phyloP scores from a whole-genome alignment of 306 rosid genomes.

The Ziziphus jujuba region DNA sequence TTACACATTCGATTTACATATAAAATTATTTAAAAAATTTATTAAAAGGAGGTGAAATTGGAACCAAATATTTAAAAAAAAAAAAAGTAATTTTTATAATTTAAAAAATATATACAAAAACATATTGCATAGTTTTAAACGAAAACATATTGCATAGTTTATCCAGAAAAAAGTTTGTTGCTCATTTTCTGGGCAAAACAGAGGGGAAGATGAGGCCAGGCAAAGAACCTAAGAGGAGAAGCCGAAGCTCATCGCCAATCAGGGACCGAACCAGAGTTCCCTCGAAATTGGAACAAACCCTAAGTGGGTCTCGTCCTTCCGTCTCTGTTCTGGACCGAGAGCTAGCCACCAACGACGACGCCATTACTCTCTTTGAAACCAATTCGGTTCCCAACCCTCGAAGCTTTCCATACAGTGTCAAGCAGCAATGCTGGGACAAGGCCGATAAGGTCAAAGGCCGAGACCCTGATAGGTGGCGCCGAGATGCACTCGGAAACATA shows the following conservation, averaged over 20 bases:
- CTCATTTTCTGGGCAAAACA: neutral
- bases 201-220: constrained; percentile 42
- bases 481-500: constrained; percentile 75
- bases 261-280: constrained; percentile 49
- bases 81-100: too few relatives aligned
- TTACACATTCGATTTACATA: too few relatives aligned
- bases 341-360: constrained; percentile 20
- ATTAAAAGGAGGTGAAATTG: too few relatives aligned
- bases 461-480: constrained; percentile 92
- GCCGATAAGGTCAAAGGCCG: constrained; percentile 83
- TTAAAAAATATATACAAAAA: too few relatives aligned
- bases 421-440: constrained; percentile 89
- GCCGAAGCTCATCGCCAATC: constrained; percentile 55
- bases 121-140: too few relatives aligned
- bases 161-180: too few relatives aligned
- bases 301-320: constrained; percentile 28
- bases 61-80: too few relatives aligned
- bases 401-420: constrained; percentile 70
- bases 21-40: too few relatives aligned
- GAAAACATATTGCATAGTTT: too few relatives aligned
- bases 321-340: constrained; percentile 40
- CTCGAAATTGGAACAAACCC: constrained; percentile 21
- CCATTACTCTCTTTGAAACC: constrained; percentile 32
- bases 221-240: constrained; percentile 41
- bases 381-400: constrained; percentile 44